These are phyloP conservation scores for Pyrenophora teres DNA, from an alignment of 2,329 filamentous ascomycete genomes.

Conservation along the genomic window DNA sequence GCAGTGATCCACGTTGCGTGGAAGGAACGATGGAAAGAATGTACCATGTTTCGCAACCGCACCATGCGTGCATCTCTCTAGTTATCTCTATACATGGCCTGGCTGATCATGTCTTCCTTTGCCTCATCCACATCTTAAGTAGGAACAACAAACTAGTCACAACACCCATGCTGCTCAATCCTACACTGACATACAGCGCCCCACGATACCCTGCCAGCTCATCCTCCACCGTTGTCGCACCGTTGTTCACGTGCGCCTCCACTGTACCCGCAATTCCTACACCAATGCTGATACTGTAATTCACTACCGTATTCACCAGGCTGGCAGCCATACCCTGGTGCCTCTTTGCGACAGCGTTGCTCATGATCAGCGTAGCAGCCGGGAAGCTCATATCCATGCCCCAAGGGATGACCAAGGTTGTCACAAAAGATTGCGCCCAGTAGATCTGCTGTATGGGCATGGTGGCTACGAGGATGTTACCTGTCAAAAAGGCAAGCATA, in stretches of 20 bases:
- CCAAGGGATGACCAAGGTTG: slow-evolving; percentile 41
- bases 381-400: slow-evolving; percentile 53
- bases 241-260: slow-evolving; percentile 46
- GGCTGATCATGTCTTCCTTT: background rate
- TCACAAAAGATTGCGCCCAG: slow-evolving; percentile 49
- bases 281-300: slow-evolving; percentile 51
- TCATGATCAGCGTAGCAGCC: slow-evolving; percentile 48
- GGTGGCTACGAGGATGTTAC: slow-evolving; percentile 49
- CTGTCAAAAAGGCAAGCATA: slow-evolving; percentile 40
- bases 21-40: too few relatives aligned
- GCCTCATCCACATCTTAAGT: slow-evolving; percentile 23
- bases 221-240: slow-evolving; percentile 34
- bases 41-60: too few relatives aligned
- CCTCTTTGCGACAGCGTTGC: slow-evolving; percentile 43
- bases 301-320: slow-evolving; percentile 49
- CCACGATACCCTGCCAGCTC: slow-evolving; percentile 46
- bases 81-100: background rate
- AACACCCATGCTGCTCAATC: slow-evolving; percentile 39
- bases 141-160: slow-evolving; percentile 32
- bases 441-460: slow-evolving; percentile 49
- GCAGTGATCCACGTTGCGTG: too few relatives aligned
- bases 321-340: slow-evolving; percentile 52
- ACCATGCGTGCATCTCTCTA: background rate
- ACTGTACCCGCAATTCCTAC: slow-evolving; percentile 52
- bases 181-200: slow-evolving; percentile 48